Base-by-base conservation (phyloP, 257 asterid genomes). In the Jacaranda copaia region DNA sequence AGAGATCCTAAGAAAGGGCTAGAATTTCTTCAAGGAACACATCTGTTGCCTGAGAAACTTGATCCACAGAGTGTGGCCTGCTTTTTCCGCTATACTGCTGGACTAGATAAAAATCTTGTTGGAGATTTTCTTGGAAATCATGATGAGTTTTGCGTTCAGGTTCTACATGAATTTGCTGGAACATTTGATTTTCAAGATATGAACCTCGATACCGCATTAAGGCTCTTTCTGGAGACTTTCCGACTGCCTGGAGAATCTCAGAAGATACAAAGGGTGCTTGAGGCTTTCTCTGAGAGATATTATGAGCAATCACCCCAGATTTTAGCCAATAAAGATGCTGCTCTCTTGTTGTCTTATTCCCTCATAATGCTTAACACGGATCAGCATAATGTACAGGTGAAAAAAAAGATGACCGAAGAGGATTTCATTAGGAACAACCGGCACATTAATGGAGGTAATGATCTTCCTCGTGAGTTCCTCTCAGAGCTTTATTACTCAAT, bases 51-150 rank as follows among this genome's bases (percentile, higher is more conserved):
- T 7, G 99, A 93, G 83, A 95, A 95, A 84, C 96, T 93, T 78
- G 99, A 95, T 72, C 97, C 99, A 11, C 98, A 93, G 81, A 95
- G 99, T 61, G 99, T 95, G 85, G 97, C 99, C 74, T 93, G 98
- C 87, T 93, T 95, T 85, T 95, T 93, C 84, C 91, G 99, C 77
- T 95, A 88, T 75, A 93, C 99, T 14, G 97, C 96, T 75, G 98
- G 99, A 53, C 83, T 95, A 55, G 99, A 95, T 88, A 95, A 95
- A 85, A 93, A 95, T 79, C 98, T 95, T 20, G 98, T 95, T 70
- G 98, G 98, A 51, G 99, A 94, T 87, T 94, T 94, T 88, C 98
- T 95, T 58, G 99, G 98, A 80, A 95, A 93, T 81, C 99, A 95
- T 76, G 99, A 95, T 71, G 99, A 95, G 71, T 95, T 95, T 80